Conservation (phyloP, 345 rosid species). For the Citrus hindsii region DNA sequence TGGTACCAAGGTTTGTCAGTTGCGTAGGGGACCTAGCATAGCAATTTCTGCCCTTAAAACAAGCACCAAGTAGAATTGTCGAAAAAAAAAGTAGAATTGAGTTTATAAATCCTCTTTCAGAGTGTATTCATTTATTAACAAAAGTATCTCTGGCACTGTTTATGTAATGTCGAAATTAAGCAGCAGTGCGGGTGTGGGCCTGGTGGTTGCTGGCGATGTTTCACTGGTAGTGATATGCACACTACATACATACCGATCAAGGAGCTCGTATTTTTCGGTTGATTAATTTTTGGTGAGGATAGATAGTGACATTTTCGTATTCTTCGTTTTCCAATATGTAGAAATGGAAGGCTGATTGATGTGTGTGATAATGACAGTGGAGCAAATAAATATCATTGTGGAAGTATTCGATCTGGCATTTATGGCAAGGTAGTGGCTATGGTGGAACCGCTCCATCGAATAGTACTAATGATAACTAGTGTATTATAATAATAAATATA, state of each 20-base stretch:
- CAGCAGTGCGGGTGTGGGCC: not conserved
- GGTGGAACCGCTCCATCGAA: too few species aligned
- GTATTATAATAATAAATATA: rapidly evolving
- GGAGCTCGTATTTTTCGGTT: not conserved
- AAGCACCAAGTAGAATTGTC: not conserved
- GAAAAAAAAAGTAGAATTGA: too few species aligned
- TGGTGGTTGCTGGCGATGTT: not conserved
- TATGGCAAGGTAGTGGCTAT: not conserved
- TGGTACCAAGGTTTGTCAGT: not conserved
- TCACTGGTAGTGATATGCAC: not conserved
- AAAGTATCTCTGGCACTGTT: not conserved
- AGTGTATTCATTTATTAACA: not conserved
- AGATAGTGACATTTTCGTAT: not conserved
- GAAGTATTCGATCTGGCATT: not conserved
- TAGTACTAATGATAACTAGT: rapidly evolving
- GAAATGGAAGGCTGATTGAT: not conserved
- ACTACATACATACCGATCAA: not conserved
- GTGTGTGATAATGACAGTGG: not conserved
- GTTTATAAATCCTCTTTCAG: not conserved
- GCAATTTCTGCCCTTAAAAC: not conserved
- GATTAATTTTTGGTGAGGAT: not conserved
- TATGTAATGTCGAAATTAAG: not conserved
- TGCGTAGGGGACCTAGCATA: not conserved
- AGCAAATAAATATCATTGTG: slow-evolving; percentile 6
- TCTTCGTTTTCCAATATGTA: not conserved